Evolutionary conservation across 768 basidiomycete species (phyloP).

Genomic region (Suillus plorans): DNA sequence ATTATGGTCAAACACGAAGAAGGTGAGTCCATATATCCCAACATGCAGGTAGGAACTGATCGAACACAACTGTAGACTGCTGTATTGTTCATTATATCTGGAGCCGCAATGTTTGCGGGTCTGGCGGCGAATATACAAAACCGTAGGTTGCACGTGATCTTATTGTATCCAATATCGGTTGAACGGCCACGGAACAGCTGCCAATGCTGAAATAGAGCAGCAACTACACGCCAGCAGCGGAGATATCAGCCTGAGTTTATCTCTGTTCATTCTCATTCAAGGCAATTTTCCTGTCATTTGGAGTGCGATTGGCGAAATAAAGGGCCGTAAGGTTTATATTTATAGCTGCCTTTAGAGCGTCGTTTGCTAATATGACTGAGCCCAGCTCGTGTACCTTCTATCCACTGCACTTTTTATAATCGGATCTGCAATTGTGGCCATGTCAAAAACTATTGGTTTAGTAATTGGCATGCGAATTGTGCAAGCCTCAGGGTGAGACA

Average conservation of each 20-base stretch:
- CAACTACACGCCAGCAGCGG: constrained; percentile 59
- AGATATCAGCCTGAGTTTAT: constrained; percentile 67
- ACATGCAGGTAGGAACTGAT: neutral
- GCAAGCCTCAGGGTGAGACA: constrained; percentile 58
- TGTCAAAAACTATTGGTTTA: constrained; percentile 51
- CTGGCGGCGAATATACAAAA: constrained; percentile 26
- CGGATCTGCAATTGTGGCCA: constrained; percentile 58
- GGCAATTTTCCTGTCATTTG: constrained; percentile 67
- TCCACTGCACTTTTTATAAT: constrained; percentile 55
- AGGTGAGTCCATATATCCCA: constrained; percentile 36
- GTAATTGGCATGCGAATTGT: constrained; percentile 68
- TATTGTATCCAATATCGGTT: neutral
- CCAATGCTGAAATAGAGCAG: constrained; percentile 61
- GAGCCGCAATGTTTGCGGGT: constrained; percentile 25
- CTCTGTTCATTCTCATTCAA: constrained; percentile 70
- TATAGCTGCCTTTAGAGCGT: neutral
- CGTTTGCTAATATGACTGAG: neutral
- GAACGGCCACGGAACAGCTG: constrained; percentile 45
- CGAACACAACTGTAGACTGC: constrained; percentile 13
- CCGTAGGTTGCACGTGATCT: constrained; percentile 17
- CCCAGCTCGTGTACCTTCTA: constrained; percentile 53
- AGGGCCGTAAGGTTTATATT: constrained; percentile 61
- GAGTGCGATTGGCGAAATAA: constrained; percentile 75
- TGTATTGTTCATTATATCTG: constrained; percentile 26
- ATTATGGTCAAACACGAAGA: constrained; percentile 52